These are phyloP conservation scores for Pleoardoris graminearum DNA, from an alignment of 2,329 filamentous ascomycete genomes.

Conservation along the genomic window DNA sequence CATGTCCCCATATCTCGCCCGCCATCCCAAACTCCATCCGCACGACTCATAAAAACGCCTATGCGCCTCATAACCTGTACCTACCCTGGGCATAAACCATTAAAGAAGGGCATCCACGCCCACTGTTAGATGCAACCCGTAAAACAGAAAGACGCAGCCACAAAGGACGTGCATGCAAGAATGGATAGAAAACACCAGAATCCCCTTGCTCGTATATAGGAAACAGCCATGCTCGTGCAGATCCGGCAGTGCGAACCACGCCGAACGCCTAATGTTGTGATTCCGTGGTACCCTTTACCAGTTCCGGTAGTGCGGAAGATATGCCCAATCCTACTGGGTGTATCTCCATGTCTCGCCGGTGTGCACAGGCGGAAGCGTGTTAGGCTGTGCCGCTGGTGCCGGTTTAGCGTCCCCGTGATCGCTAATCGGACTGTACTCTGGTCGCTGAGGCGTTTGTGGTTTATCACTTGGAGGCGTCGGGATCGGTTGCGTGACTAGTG, in stretches of 20 bases:
- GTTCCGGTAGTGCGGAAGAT: neutral
- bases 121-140: no score
- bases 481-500: constrained; percentile 34
- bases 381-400: constrained; percentile 2
- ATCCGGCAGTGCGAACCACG: no score
- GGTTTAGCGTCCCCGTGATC: constrained; percentile 32
- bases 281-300: no score
- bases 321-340: constrained; percentile 4
- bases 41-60: neutral
- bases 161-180: no score
- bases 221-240: no score
- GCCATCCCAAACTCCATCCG: no score
- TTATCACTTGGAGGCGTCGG: constrained; percentile 31
- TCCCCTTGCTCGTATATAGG: no score
- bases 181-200: no score
- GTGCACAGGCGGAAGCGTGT: constrained; percentile 20
- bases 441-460: constrained; percentile 21
- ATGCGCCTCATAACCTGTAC: neutral
- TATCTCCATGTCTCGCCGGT: constrained; percentile 42
- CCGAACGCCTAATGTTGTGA: no score
- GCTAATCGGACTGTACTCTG: constrained; percentile 33
- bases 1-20: no score
- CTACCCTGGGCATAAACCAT: neutral
- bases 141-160: no score
- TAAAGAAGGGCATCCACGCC: neutral